Base-by-base conservation (phyloP, 345 rosid genomes). In the Populus davidiana region DNA sequence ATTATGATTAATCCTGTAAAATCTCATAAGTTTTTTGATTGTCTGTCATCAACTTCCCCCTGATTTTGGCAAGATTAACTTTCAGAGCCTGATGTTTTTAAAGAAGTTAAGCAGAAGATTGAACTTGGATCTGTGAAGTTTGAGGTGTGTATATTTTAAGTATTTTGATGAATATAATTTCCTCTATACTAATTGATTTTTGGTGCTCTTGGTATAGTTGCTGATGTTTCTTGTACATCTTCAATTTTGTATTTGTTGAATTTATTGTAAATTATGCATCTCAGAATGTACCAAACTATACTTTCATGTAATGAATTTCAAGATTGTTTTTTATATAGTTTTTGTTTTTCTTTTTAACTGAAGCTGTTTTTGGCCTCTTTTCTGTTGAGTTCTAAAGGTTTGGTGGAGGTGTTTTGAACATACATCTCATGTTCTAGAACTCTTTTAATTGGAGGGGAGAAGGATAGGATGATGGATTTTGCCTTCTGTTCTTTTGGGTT, bases 81-180 rank as follows among this genome's bases (percentile, higher is more conserved):
- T 88, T 89, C 94, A 95, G 99, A 95, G 84, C 98, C 92, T 82
- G 99, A 93, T 85, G 93, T 93, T 72, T 85, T 83, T 54, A 93
- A 84, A 85, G 99, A 95, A 89, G 95, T 95, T 81, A 95, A 89
- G 88, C 93, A 86, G 86, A 95, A 93, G 85, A 86, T 93, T 77
- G 97, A 91, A 79, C 89, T 91, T 80, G 99, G 96, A 75, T 79
- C 92, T 67, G 98, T 95, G 79, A 95, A 93, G 85, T 93, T 93
- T 85, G 96, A 95, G 99, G 98, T 92, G 61, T 71, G 82, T 75
- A 69, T 75, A 13, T 35, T 68, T 61, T 66, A 27, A 61, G 16
- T 47, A 27, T 61, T 44, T 5, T 67, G 38, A 33, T 64, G 63
- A 61, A 17, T 41, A 73, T 62, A 56, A 11, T 70, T 49, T 33